These are phyloP conservation scores for Scheffersomyces stambukii DNA, from an alignment of 1,139 yeast genomes.

Conservation along the genomic window DNA sequence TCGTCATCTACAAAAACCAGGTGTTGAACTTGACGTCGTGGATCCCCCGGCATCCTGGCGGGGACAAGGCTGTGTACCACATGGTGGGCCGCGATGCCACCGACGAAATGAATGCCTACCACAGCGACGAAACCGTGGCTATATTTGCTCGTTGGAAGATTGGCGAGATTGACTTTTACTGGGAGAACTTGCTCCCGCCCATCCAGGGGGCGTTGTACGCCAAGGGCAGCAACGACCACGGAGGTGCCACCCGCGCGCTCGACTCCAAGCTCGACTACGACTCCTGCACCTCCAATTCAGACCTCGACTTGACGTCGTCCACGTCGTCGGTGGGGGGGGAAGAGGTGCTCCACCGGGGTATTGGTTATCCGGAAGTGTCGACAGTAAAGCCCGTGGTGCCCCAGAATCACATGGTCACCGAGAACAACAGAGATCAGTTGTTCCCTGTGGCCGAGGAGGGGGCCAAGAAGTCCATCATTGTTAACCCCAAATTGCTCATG, in stretches of 20 bases:
- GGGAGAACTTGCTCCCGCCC: conserved; percentile 82
- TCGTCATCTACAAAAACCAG: conserved; percentile 58
- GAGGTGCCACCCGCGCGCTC: conserved; percentile 6
- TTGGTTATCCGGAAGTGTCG: conserved; percentile 36
- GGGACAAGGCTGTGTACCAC: conserved; percentile 78
- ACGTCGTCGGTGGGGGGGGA: conserved; percentile 9
- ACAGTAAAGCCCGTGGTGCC: conserved; percentile 51
- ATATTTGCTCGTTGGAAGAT: conserved; percentile 54
- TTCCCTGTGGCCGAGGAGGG: conserved; percentile 27
- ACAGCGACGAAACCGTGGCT: conserved; percentile 52
- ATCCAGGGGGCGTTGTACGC: conserved; percentile 72
- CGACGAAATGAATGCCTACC: conserved; percentile 86
- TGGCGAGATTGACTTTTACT: conserved; percentile 57
- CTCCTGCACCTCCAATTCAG: conserved; percentile 13
- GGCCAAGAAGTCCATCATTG: conserved; percentile 20
- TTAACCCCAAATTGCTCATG: conserved; percentile 53
- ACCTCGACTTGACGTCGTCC: conserved; percentile 11
- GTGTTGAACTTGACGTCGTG: conserved; percentile 69
- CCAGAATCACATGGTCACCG: conserved; percentile 38
- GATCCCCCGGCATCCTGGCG: conserved; percentile 82
- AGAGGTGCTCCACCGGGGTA: conserved; percentile 3
- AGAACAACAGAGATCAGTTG: conserved; percentile 29
- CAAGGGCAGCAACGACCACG: conserved; percentile 1
- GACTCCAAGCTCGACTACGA: conserved; percentile 16
- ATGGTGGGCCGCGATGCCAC: conserved; percentile 89